Base-by-base conservation (phyloP, 1,284 basidiomycete genomes). In the Ustilago tritici region DNA sequence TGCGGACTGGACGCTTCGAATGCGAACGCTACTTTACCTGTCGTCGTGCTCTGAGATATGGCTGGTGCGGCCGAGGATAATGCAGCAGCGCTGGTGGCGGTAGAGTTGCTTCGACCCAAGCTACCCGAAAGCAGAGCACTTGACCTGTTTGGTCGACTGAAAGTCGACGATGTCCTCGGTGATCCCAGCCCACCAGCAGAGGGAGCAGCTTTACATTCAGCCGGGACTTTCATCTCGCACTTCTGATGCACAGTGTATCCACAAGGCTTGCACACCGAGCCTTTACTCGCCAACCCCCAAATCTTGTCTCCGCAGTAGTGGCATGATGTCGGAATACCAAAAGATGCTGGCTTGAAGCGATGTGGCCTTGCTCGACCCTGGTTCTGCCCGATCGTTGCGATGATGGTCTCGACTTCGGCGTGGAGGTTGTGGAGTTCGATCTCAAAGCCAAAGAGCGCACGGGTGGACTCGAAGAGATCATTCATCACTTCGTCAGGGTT, bases 211-310 rank as follows among this genome's bases (percentile, higher is more conserved):
- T 71, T 75, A 64, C 80, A 82, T 38, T 82, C 66, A 0, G 80
- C 72, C 3, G 80, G 72, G 36, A 82, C 80, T 67, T 82, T 82
- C 59, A 79, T 67, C 77, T 82, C 78, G 65, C 80, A 82, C 70
- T 82, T 82, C 36, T 72, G 65, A 46, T 82, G 80, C 19, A 74
- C 71, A 2, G 78, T 80, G 58, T 73, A 82, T 8, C 80, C 80
- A 53, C 80, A 82, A 14, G 80, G 78, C 59, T 80, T 80, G 60
- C 80, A 82, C 4, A 74, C 63, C 35, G 71, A 67, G 7, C 80
- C 78, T 19, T 81, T 65, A n/a, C 56, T 77, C 31, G 80, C 70
- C 2, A 82, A 57, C 4, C 80, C 80, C 78, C 78, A 82, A 55
- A 82, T 80, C 47, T 74, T 79, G 23, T 65, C 72, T 4, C 62